phyloP scores from a whole-genome alignment of 1,284 basidiomycete genomes.

The Marasmius oreades region DNA sequence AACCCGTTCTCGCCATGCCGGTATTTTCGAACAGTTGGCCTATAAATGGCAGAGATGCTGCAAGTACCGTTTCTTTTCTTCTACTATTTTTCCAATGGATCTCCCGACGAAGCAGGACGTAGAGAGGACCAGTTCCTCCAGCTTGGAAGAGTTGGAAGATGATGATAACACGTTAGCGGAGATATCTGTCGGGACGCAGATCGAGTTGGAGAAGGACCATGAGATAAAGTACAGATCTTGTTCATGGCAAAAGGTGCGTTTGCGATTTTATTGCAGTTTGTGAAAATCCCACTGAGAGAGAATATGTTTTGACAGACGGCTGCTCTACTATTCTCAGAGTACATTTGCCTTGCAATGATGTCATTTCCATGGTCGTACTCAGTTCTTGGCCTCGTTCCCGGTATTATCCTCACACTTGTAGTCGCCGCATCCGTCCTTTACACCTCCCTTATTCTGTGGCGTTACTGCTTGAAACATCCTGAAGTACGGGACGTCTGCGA shows the following conservation, averaged over 20 bases:
- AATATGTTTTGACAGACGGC: constrained; percentile 35
- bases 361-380: constrained; percentile 55
- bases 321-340: constrained; percentile 45
- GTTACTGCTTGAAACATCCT: constrained; percentile 58
- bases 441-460: constrained; percentile 48
- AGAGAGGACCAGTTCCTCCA: not conserved
- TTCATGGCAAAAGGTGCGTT: constrained; percentile 46
- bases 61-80: too few relatives aligned
- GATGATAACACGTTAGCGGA: not conserved
- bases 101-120: not conserved
- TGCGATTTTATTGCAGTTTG: not conserved
- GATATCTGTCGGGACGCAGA: constrained; percentile 20
- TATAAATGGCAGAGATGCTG: too few relatives aligned
- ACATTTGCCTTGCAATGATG: constrained; percentile 48
- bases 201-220: constrained; percentile 31
- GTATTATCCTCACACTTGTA: constrained; percentile 38
- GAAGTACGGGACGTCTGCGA: constrained; percentile 63
- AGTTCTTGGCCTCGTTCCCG: constrained; percentile 53
- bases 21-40: too few relatives aligned
- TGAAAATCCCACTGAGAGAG: not conserved
- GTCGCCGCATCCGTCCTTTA: constrained; percentile 33
- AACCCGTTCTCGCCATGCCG: too few relatives aligned
- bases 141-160: not conserved
- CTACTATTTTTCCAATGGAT: not conserved
- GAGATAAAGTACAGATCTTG: constrained; percentile 41